phyloP scores from a whole-genome alignment of 163 green algal genomes.

The Coccomyxa subellipsoidea region DNA sequence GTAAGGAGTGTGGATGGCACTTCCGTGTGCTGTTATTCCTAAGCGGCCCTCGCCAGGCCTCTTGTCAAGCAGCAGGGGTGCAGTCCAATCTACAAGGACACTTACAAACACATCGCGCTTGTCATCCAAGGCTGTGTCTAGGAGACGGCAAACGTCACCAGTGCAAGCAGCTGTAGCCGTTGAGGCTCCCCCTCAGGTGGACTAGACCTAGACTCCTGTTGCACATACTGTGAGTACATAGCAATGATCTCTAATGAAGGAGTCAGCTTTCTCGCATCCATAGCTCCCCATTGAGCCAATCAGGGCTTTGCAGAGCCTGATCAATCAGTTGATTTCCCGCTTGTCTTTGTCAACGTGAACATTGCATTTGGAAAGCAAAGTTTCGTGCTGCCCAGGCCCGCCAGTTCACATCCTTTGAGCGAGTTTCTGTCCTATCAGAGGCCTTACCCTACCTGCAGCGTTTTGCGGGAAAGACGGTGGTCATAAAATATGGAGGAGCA shows the following conservation, averaged over 20 bases:
- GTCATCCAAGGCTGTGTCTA: neutral
- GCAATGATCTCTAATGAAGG: too few relatives aligned
- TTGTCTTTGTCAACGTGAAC: too few relatives aligned
- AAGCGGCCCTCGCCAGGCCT: neutral
- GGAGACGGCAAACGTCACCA: neutral
- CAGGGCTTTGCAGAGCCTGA: too few relatives aligned
- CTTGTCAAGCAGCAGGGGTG: neutral
- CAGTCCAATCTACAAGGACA: neutral
- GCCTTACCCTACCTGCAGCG: slow-evolving; percentile 95
- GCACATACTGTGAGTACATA: too few relatives aligned
- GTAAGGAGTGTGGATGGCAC: neutral
- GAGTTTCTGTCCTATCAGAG: slow-evolving; percentile 91
- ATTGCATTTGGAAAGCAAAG: too few relatives aligned
- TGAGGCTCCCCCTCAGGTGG: neutral
- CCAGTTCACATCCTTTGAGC: slow-evolving; percentile 61
- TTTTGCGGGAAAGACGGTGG: slow-evolving; percentile 93
- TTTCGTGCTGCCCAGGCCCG: neutral
- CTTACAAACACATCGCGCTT: neutral
- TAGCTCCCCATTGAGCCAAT: too few relatives aligned
- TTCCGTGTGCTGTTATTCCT: neutral
- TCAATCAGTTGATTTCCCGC: too few relatives aligned
- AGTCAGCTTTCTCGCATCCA: too few relatives aligned
- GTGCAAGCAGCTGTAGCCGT: neutral
- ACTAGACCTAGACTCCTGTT: neutral
- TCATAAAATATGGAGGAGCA: slow-evolving; percentile 98